These are phyloP conservation scores for Silene latifolia DNA, from an alignment of 148 eudicot genomes.

Conservation along the genomic window DNA sequence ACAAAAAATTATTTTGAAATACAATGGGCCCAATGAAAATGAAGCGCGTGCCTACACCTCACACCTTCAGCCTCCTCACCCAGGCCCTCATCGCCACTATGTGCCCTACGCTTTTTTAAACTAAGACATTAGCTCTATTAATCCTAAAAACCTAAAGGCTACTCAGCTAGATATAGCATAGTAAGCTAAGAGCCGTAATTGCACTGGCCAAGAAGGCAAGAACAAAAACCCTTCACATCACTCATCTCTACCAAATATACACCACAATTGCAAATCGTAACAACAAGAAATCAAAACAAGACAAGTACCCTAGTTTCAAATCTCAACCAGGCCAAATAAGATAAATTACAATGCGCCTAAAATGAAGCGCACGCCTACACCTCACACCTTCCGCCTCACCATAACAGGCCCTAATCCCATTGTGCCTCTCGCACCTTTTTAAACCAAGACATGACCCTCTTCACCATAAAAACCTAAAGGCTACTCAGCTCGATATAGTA, in stretches of 20 bases:
- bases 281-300: neutral
- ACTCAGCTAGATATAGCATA: neutral
- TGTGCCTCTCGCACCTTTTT: too few relatives aligned
- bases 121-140: neutral
- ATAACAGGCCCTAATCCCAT: too few relatives aligned
- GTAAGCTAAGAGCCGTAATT: neutral
- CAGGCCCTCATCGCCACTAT: neutral
- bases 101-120: neutral
- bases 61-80: neutral
- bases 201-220: neutral
- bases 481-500: too few relatives aligned
- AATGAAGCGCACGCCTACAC: too few relatives aligned
- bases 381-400: too few relatives aligned
- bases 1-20: neutral
- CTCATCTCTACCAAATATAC: neutral
- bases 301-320: neutral
- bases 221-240: conserved; percentile 1
- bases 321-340: neutral
- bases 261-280: neutral
- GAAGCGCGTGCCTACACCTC: too few relatives aligned
- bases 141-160: too few relatives aligned
- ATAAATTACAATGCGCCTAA: conserved; percentile 7
- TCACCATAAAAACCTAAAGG: too few relatives aligned
- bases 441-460: too few relatives aligned
- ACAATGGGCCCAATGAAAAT: too few relatives aligned